Base-by-base conservation (phyloP, 495 filamentous ascomycete species). In the Lasiosphaeriaceae sp. region DNA sequence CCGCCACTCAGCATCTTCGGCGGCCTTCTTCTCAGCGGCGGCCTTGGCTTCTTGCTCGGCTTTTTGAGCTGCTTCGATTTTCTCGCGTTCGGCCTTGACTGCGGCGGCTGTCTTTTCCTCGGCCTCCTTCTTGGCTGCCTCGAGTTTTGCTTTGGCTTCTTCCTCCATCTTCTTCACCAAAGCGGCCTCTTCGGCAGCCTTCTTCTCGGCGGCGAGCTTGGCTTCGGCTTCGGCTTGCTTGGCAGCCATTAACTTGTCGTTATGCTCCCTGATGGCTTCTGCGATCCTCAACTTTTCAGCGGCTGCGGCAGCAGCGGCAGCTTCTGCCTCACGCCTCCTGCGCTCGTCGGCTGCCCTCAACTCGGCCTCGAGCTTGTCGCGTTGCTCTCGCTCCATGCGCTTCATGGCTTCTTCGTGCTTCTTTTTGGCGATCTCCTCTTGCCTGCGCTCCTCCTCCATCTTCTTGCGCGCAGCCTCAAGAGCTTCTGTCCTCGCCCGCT, bases 91-190 rank as follows among this genome's bases (percentile, higher is more conserved):
- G 11, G 63, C 68, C 39, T 64, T 66, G 47, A 66, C 50, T 29
- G 61, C 59, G 14, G 58, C 61, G 2, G 59, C 57, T 12, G 62
- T 20, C 57, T 68, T 66, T 31, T 71, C 73, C 46, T 75, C 74
- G 41, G 79, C 80, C 61, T 79, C 74, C 55, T 77, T 80, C 20
- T 74, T 74, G 11, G 79, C 80, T 45, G 77, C 78, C 54, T 84
- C 82, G 17, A 77, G 72, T 58, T 75, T 79, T 51, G 68, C 73
- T 56, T 77, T 72, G 24, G 72, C 75, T 49, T 74, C 73, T 26
- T 68, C 69, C 17, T 68, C 70, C 11, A 67, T 63, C 57, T 61
- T 54, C 54, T 68, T 64, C 4, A 58, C 21, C 21, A 56, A 52
- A 5, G 50, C 60, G 0, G 56, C 66, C 53, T 71, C 64, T 46